Evolutionary conservation across 139 green algal species (phyloP).

Genomic region (Coelastrella sp.): DNA sequence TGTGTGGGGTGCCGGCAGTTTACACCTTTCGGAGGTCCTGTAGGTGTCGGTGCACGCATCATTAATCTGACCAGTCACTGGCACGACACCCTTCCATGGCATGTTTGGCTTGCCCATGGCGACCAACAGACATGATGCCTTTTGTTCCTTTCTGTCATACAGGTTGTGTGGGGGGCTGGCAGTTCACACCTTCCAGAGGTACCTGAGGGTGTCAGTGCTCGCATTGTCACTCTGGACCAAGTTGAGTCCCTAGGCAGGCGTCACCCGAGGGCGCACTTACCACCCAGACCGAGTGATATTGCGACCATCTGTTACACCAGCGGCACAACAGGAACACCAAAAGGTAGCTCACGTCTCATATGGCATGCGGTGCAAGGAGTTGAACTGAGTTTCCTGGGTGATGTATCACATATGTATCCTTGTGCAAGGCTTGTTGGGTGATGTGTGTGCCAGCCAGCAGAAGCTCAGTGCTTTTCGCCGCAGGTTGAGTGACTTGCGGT

Average conservation of each 20-base stretch:
- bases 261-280: constrained; percentile 84
- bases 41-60: constrained; percentile 54
- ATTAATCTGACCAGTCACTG: too few relatives aligned
- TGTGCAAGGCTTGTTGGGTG: too few relatives aligned
- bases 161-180: constrained; percentile 73
- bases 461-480: too few relatives aligned
- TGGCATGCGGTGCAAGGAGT: too few relatives aligned
- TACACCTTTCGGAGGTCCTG: constrained; percentile 66
- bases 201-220: constrained; percentile 53
- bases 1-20: constrained; percentile 62
- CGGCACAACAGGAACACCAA: constrained; percentile 91
- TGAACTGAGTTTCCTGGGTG: too few relatives aligned
- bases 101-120: too few relatives aligned
- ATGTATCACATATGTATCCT: too few relatives aligned
- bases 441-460: too few relatives aligned
- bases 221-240: constrained; percentile 73
- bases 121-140: too few relatives aligned
- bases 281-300: constrained; percentile 83
- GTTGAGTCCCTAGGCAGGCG: constrained; percentile 70
- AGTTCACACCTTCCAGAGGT: constrained; percentile 61
- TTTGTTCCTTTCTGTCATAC: too few relatives aligned
- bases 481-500: too few relatives aligned
- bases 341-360: constrained; percentile 60
- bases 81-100: too few relatives aligned
- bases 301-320: constrained; percentile 98